Percentiles rank a stretch among this genome's conserved stretches.
Conservation (phyloP, 1,284 basidiomycete species). For the Peniophora sp. region DNA sequence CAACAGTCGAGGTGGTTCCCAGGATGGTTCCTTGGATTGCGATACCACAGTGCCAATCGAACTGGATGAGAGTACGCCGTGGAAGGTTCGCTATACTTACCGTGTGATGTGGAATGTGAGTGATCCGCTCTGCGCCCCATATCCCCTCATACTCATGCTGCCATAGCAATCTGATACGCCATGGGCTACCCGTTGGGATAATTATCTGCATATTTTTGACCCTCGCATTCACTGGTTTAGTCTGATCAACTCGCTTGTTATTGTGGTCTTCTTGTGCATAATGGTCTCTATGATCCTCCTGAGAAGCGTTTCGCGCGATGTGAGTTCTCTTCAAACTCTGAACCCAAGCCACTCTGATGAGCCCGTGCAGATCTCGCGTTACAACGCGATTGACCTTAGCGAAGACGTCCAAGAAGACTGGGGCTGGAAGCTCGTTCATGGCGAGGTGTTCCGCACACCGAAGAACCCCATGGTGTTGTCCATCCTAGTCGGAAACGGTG, state of each 20-base stretch:
- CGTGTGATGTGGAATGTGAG: conserved; percentile 80
- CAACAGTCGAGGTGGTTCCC: conserved; percentile 51
- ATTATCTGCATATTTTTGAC: conserved; percentile 51
- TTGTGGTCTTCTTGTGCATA: conserved; percentile 84
- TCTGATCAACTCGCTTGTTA: conserved; percentile 88
- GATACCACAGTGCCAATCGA: conserved; percentile 37
- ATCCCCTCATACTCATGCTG: background rate
- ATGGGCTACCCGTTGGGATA: conserved; percentile 96
- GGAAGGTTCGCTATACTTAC: conserved; percentile 85
- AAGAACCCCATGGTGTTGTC: conserved; percentile 73
- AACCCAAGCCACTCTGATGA: too few species aligned
- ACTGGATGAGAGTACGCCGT: conserved; percentile 55
- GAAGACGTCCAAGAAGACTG: conserved; percentile 98
- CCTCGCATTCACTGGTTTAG: conserved; percentile 84
- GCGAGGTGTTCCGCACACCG: conserved; percentile 92
- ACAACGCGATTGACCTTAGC: conserved; percentile 31
- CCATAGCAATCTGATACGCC: conserved; percentile 73
- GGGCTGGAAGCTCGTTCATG: conserved; percentile 97
- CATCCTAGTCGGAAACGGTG: conserved; percentile 85
- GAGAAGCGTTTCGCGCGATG: conserved; percentile 84
- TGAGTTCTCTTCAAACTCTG: conserved; percentile 39
- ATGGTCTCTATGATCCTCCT: conserved; percentile 92
- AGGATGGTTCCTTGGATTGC: conserved; percentile 36
- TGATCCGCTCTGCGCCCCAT: conserved; percentile 2
- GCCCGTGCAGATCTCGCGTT: conserved; percentile 93